Percentiles rank a stretch among this genome's conserved stretches.
phyloP scores from a whole-genome alignment of 495 filamentous ascomycete species.

The Tuber melanosporum region DNA sequence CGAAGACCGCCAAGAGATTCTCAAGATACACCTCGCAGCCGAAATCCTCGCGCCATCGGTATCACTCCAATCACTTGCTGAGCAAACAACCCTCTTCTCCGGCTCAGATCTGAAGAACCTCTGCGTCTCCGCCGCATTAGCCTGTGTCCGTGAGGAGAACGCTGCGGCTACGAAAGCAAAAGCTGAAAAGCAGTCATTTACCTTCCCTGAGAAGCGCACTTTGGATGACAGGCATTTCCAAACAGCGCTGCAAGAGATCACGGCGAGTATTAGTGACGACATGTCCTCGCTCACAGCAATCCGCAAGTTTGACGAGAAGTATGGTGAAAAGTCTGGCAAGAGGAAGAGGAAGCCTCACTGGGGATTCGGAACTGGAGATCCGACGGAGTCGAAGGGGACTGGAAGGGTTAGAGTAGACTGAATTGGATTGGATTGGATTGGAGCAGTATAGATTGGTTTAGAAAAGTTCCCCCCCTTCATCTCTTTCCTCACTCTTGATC shows the following conservation, averaged over 20 bases:
- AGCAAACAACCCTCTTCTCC: constrained; percentile 81
- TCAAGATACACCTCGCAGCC: constrained; percentile 75
- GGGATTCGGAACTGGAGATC: constrained; percentile 57
- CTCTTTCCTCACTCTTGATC: background rate
- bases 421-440: background rate
- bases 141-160: constrained; percentile 78
- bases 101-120: constrained; percentile 96
- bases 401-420: constrained; percentile 36
- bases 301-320: constrained; percentile 92
- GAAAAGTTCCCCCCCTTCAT: background rate
- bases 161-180: constrained; percentile 52
- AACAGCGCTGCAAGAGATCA: constrained; percentile 80
- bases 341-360: constrained; percentile 57
- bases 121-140: constrained; percentile 80
- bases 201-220: constrained; percentile 61
- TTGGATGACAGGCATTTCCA: constrained; percentile 67
- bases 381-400: constrained; percentile 38
- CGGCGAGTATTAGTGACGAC: constrained; percentile 87
- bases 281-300: constrained; percentile 83
- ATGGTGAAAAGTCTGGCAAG: constrained; percentile 74
- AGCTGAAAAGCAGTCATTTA: constrained; percentile 49
- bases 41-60: constrained; percentile 66
- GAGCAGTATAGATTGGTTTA: background rate
- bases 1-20: constrained; percentile 68
- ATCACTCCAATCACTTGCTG: constrained; percentile 62